Percentiles rank a stretch among this genome's conserved stretches.
Evolutionary conservation across 192 early-diverging fungal genomes (phyloP).

Genomic region (Podila clonocystis): DNA sequence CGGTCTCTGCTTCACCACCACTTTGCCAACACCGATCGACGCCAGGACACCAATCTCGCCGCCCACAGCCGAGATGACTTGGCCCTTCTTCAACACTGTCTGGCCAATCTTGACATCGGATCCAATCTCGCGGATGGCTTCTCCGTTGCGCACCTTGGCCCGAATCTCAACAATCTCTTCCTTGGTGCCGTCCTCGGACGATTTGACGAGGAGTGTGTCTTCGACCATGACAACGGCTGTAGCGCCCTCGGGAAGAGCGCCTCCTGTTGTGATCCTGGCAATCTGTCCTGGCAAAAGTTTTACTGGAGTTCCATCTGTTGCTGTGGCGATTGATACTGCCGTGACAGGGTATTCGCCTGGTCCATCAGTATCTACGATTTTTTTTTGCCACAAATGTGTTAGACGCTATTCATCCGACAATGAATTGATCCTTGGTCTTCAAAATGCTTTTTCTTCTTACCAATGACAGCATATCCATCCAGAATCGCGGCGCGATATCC

Average conservation of each 20-base stretch:
- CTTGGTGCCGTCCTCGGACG: conserved; percentile 61
- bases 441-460: conserved; percentile 47
- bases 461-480: conserved; percentile 93
- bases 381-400: not conserved
- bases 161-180: conserved; percentile 66
- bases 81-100: conserved; percentile 65
- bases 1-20: conserved; percentile 70
- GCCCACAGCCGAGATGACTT: conserved; percentile 71
- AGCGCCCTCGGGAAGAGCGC: conserved; percentile 82
- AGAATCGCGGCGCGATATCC: conserved; percentile 88
- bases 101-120: conserved; percentile 74
- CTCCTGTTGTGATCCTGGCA: conserved; percentile 88
- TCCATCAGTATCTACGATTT: conserved; percentile 70
- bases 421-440: too few relatives aligned
- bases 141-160: conserved; percentile 52
- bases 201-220: conserved; percentile 78
- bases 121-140: conserved; percentile 87
- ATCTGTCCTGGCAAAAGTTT: conserved; percentile 69
- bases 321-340: conserved; percentile 66
- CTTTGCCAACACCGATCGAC: conserved; percentile 73
- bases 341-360: conserved; percentile 81
- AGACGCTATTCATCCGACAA: not conserved
- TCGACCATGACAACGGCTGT: conserved; percentile 98
- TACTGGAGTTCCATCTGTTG: conserved; percentile 12
- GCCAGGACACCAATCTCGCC: conserved; percentile 89